Conservation (phyloP, 2,329 filamentous ascomycete species). For the Colletotrichum somersetense region DNA sequence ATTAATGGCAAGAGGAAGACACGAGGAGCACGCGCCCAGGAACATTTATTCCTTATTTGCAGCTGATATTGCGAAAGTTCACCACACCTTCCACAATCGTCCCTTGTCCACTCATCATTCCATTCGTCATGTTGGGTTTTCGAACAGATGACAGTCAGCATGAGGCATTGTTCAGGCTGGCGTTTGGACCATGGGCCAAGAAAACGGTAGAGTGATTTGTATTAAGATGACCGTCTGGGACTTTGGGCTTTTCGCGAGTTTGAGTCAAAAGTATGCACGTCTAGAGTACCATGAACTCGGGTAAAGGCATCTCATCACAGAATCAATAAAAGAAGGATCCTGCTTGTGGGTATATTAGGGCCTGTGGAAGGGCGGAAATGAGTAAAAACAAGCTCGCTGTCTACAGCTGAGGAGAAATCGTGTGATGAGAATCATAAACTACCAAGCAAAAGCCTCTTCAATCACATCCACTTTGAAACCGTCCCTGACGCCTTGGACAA, state of each 20-base stretch:
- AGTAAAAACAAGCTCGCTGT: background rate
- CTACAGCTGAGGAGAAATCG: background rate
- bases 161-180: background rate
- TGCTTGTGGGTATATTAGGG: background rate
- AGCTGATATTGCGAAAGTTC: background rate
- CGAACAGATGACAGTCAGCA: background rate
- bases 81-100: background rate
- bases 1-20: too few species aligned
- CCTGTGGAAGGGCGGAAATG: background rate
- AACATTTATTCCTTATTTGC: too few species aligned
- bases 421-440: background rate
- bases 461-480: constrained; percentile 44
- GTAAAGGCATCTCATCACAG: rapidly evolving
- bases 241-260: background rate
- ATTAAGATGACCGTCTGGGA: background rate
- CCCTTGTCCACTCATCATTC: background rate
- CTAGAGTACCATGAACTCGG: background rate
- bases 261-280: background rate
- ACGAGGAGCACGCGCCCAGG: too few species aligned
- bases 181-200: background rate
- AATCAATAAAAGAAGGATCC: background rate
- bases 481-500: constrained; percentile 41
- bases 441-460: constrained; percentile 49
- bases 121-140: background rate
- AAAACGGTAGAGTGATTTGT: background rate